These are phyloP conservation scores for Chimonanthus salicifolius DNA, from an alignment of 164 flowering plant genomes.

Conservation along the genomic window DNA sequence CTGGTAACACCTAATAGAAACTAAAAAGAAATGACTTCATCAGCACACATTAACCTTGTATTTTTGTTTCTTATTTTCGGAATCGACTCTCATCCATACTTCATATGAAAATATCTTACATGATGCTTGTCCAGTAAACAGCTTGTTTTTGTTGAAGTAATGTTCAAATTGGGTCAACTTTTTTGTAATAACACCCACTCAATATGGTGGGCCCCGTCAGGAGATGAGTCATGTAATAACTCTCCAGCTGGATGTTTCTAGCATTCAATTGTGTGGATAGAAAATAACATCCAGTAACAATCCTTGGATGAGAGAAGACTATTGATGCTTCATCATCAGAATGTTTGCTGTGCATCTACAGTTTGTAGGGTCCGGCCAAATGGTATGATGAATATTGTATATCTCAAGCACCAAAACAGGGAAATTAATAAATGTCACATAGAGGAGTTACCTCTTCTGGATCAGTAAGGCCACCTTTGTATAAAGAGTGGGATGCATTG, in stretches of 20 bases:
- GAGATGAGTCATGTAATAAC: no score
- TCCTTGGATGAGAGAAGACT: background rate
- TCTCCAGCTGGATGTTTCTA: no score
- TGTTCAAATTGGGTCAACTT: background rate
- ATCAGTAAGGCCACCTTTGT: conserved; percentile 85
- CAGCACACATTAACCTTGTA: background rate
- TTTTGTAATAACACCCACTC: no score
- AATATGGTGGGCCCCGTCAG: no score
- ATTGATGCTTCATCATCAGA: background rate
- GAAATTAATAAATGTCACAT: background rate
- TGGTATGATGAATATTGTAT: background rate
- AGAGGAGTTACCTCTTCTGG: conserved; percentile 63
- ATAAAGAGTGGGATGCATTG: conserved; percentile 76
- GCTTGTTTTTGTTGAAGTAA: background rate
- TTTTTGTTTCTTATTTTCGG: no score
- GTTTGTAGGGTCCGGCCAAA: background rate
- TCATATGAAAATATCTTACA: no score
- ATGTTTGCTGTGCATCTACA: background rate
- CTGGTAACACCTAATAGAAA: background rate
- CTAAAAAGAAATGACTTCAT: background rate
- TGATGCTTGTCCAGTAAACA: background rate
- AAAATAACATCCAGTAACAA: background rate
- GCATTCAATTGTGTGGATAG: background rate
- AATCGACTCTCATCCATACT: no score
- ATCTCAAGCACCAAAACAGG: background rate